A percentile compares a stretch with the other conserved stretches of the same genome.
These are phyloP conservation scores for Elaeis oleifera DNA, from an alignment of 202 grass and related monocot species.

Conservation along the genomic window DNA sequence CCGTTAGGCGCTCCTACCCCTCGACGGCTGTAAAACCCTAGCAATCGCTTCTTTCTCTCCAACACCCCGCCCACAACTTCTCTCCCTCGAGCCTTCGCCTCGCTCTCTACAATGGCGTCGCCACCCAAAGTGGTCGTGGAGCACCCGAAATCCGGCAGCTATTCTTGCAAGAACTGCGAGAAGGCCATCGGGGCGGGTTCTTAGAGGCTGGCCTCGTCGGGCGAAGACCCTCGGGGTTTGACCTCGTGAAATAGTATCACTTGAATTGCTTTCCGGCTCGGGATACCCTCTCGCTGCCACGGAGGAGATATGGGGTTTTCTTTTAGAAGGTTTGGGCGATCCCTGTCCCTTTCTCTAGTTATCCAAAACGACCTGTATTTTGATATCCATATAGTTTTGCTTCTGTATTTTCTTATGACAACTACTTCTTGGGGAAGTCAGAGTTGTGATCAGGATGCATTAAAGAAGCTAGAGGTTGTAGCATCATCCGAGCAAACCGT, in stretches of 20 bases:
- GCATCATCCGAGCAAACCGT: slow-evolving; percentile 9
- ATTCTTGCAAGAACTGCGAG: slow-evolving; percentile 61
- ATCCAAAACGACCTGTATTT: no score
- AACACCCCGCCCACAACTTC: not conserved
- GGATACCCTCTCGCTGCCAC: slow-evolving; percentile 32
- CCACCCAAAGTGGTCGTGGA: slow-evolving; percentile 34
- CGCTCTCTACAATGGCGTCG: slow-evolving; percentile 22
- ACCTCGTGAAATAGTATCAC: slow-evolving; percentile 62
- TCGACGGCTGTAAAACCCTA: not conserved
- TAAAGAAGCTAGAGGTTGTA: slow-evolving; percentile 46
- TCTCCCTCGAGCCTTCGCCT: not conserved
- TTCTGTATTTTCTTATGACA: no score
- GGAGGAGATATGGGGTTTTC: slow-evolving; percentile 50
- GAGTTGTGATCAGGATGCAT: slow-evolving; percentile 40
- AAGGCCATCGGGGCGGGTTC: slow-evolving; percentile 39
- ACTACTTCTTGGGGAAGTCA: slow-evolving; percentile 21
- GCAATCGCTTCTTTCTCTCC: not conserved
- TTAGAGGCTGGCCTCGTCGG: slow-evolving; percentile 44
- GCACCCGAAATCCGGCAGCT: slow-evolving; percentile 69
- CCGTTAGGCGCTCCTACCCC: no score
- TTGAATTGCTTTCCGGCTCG: slow-evolving; percentile 49
- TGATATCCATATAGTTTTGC: no score
- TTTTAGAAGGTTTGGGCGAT: slow-evolving; percentile 44
- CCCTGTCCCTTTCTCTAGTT: no score
- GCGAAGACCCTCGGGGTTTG: slow-evolving; percentile 42